These are phyloP conservation scores for Huntiella decipiens DNA, from an alignment of 2,329 filamentous ascomycete genomes.

Conservation along the genomic window DNA sequence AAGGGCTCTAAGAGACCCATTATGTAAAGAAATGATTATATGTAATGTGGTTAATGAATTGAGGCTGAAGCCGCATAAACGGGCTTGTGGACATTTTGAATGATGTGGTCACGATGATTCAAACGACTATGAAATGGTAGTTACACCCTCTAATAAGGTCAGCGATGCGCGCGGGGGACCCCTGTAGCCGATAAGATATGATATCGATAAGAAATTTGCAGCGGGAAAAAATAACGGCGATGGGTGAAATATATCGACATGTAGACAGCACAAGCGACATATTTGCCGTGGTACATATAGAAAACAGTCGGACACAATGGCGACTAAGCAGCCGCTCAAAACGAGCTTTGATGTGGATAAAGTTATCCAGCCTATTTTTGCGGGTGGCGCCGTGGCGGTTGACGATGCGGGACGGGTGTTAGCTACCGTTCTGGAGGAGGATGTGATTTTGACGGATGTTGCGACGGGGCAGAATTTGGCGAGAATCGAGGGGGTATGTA, in stretches of 20 bases:
- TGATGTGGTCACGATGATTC: too few relatives aligned
- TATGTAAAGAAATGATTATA: neutral
- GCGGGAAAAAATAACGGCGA: slow-evolving; percentile 7
- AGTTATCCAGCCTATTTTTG: slow-evolving; percentile 83
- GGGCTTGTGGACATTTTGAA: neutral
- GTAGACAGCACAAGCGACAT: too few relatives aligned
- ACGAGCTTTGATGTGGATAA: slow-evolving; percentile 76
- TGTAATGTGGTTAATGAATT: too few relatives aligned
- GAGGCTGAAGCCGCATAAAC: neutral
- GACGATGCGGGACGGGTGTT: slow-evolving; percentile 66
- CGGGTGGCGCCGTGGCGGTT: slow-evolving; percentile 70
- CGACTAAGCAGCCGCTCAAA: slow-evolving; percentile 46
- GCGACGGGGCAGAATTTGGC: slow-evolving; percentile 66
- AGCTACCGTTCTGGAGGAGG: slow-evolving; percentile 78
- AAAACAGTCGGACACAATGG: slow-evolving; percentile 24
- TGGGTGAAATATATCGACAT: too few relatives aligned
- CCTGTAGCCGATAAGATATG: slow-evolving; percentile 6
- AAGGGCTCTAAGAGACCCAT: slow-evolving; percentile 39
- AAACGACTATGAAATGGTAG: too few relatives aligned
- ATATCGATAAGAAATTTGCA: slow-evolving; percentile 13
- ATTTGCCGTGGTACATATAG: too few relatives aligned
- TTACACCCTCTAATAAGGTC: neutral
- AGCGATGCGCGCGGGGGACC: neutral
- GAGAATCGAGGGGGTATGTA: slow-evolving; percentile 63
- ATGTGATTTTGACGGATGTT: slow-evolving; percentile 73